Percentiles rank a stretch among this genome's conserved stretches.
phyloP scores from a whole-genome alignment of 2,329 filamentous ascomycete genomes.

The Penicillium sp. region DNA sequence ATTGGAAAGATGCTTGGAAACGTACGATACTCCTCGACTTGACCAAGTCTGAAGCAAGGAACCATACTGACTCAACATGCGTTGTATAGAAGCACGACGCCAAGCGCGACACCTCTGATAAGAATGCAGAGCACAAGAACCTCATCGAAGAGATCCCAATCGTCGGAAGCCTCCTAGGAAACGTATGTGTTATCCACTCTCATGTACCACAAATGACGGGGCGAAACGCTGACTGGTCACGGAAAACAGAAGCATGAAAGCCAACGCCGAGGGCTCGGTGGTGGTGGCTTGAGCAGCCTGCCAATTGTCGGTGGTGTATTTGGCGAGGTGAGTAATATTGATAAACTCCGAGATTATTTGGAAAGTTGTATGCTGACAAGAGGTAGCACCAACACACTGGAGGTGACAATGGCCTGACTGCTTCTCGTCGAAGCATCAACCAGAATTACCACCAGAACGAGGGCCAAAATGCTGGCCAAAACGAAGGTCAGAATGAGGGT shows the following conservation, averaged over 20 bases:
- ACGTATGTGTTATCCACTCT: constrained; percentile 7
- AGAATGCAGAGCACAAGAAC: constrained; percentile 1
- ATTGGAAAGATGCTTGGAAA: constrained; percentile 3
- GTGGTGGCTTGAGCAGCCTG: not conserved
- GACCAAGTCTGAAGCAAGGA: not conserved
- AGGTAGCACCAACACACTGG: constrained; percentile 4
- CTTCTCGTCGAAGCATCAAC: not conserved
- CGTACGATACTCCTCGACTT: constrained; percentile 8
- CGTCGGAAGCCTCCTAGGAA: not conserved
- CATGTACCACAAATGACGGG: too few relatives aligned
- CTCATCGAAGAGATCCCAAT: constrained; percentile 11
- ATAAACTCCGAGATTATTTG: not conserved
- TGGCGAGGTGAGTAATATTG: not conserved
- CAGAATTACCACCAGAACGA: constrained; percentile 12
- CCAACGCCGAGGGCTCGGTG: not conserved
- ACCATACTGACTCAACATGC: not conserved
- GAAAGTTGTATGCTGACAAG: not conserved
- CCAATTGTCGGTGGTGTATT: constrained; percentile 6
- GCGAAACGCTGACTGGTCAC: constrained; percentile 2
- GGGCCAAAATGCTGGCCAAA: constrained; percentile 11
- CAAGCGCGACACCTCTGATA: not conserved
- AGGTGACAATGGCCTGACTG: constrained; percentile 6
- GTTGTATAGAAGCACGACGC: not conserved
- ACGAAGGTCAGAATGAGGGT: constrained; percentile 4
- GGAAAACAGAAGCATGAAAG: constrained; percentile 1